A percentile compares a stretch with the other conserved stretches of the same genome.
These are phyloP conservation scores for Picochlorum sp. DNA, from an alignment of 139 green algal species.

Conservation along the genomic window DNA sequence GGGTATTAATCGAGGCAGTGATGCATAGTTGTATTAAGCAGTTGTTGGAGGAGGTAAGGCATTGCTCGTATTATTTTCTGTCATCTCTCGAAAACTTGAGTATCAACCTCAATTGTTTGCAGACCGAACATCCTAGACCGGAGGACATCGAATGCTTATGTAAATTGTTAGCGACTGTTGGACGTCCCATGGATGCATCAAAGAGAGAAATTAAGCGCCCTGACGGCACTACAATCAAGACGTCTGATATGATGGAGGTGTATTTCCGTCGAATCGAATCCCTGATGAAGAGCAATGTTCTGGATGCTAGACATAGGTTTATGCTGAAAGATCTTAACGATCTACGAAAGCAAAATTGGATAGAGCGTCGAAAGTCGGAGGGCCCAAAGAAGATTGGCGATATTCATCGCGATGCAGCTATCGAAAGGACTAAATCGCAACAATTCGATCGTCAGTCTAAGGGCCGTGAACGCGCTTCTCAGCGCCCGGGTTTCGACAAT, in stretches of 20 bases:
- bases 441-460: slow-evolving; percentile 22
- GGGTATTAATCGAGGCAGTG: slow-evolving; percentile 93
- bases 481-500: slow-evolving; percentile 19
- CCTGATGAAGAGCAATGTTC: slow-evolving; percentile 39
- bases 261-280: slow-evolving; percentile 76
- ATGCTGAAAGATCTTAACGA: slow-evolving; percentile 71
- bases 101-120: neutral
- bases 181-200: slow-evolving; percentile 50
- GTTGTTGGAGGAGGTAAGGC: slow-evolving; percentile 42
- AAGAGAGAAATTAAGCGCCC: slow-evolving; percentile 15
- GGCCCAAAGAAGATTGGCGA: slow-evolving; percentile 85
- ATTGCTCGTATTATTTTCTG: neutral
- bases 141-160: slow-evolving; percentile 95
- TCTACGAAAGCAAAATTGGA: slow-evolving; percentile 38
- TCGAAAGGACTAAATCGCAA: slow-evolving; percentile 13
- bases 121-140: slow-evolving; percentile 36
- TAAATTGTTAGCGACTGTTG: slow-evolving; percentile 88
- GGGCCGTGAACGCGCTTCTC: neutral
- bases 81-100: neutral
- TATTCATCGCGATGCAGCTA: slow-evolving; percentile 49
- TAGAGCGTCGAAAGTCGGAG: slow-evolving; percentile 67
- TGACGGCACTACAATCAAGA: slow-evolving; percentile 8
- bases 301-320: slow-evolving; percentile 76
- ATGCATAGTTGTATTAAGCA: slow-evolving; percentile 86
- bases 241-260: slow-evolving; percentile 52